Conservation (phyloP, 371 early-diverging fungal species). For the Mucor circinelloides region DNA sequence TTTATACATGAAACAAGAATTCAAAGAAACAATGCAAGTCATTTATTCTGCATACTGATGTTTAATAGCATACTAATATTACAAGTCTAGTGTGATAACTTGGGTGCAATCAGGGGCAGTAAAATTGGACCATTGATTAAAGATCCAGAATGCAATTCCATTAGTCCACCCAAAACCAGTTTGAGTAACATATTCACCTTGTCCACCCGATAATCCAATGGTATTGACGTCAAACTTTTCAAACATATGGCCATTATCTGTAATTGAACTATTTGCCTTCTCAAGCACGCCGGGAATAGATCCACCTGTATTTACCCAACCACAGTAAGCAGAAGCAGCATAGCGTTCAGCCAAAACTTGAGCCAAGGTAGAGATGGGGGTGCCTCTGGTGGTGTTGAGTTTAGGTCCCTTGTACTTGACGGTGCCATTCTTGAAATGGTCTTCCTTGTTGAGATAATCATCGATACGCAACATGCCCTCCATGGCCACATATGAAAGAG, state of each 20-base stretch:
- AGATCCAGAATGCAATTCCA: constrained; percentile 75
- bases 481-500: constrained; percentile 58
- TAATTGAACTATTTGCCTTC: constrained; percentile 16
- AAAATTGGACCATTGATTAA: constrained; percentile 54
- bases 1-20: background rate
- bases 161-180: constrained; percentile 96
- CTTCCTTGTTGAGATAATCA: constrained; percentile 10
- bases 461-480: constrained; percentile 49
- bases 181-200: constrained; percentile 89
- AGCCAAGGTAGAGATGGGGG: constrained; percentile 33
- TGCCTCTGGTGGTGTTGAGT: constrained; percentile 10
- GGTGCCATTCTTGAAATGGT: background rate
- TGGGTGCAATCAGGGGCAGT: constrained; percentile 44
- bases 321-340: constrained; percentile 67
- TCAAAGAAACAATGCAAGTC: background rate
- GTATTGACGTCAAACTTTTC: constrained; percentile 76
- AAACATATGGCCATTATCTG: constrained; percentile 71
- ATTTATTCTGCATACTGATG: background rate
- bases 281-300: constrained; percentile 44
- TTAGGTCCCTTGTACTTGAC: background rate
- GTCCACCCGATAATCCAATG: constrained; percentile 67
- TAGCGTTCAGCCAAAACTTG: constrained; percentile 62
- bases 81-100: constrained; percentile 3
- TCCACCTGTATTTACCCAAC: constrained; percentile 76
- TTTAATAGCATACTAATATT: background rate